Evolutionary conservation across 2,329 filamentous ascomycete genomes (phyloP), one percentile per base, ranked within the genome.

Genomic region (Phialocephala subalpina): DNA sequence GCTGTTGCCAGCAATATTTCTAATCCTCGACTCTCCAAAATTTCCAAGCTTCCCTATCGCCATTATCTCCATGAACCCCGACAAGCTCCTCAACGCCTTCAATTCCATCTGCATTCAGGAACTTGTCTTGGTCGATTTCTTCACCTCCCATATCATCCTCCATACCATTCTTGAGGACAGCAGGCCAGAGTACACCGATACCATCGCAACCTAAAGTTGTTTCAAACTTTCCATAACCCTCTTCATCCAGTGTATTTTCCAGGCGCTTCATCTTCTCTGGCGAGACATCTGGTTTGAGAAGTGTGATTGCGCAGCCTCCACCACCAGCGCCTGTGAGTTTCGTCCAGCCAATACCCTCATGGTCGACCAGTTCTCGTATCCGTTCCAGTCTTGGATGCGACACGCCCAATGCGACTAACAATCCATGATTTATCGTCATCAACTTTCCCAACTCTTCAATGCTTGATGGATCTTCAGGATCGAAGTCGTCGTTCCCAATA

Each of bases 251-350:
- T 67, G 88, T 87, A 45, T 82, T 76, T 71, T 95, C 88, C 18
- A 98, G 81, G 11, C 83, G 80, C 27, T 82, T 79, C 33, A 97
- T 79, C 73, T 86, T 86, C 67, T 86, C 81, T 18, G 77, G 73
- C 7, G 86, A 76, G 1, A 86, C 82, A 35, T 87, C 87, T 0
- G 92, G 92, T 70, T 90, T 91, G 58, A 99, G 83, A 3, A 99
- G 82, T 0, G 95, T 97, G 72, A 99, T 98, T 2, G 94, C 95
- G 79, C 97, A 98, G 2, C 96, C 96, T 64, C 96, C 97, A 14
- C 96, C 97, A 25, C 96, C 96, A 1, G 96, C 96, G 38, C 96
- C 96, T 0, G 96, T 99, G 64, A 99, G 86, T 78, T 99, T 99
- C 14, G 96, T 97, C 94, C 94, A 99, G 35, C 96, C 96, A 63